Conservation (phyloP, 345 rosid genomes). For the Alliaria petiolata region DNA sequence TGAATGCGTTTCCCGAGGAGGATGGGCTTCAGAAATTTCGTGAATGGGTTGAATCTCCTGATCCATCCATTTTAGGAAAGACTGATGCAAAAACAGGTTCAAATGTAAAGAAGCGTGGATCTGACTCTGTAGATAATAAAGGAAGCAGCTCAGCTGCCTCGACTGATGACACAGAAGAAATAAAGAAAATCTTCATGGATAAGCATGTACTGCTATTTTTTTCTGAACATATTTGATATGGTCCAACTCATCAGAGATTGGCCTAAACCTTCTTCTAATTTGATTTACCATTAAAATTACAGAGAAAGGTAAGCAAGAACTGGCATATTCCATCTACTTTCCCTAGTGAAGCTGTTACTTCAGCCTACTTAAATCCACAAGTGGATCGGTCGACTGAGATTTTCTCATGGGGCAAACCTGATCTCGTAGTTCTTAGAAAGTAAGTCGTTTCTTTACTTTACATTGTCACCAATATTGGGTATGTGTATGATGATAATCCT, state of each 20-base stretch:
- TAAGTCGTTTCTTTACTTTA: slow-evolving; percentile 23
- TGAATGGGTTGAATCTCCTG: slow-evolving; percentile 98
- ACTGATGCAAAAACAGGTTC: slow-evolving; percentile 36
- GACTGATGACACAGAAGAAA: slow-evolving; percentile 36
- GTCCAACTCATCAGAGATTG: neutral
- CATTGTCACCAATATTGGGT: neutral
- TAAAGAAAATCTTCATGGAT: slow-evolving; percentile 74
- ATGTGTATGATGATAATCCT: slow-evolving; percentile 16
- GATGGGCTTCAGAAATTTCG: slow-evolving; percentile 85
- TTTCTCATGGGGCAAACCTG: slow-evolving; percentile 95
- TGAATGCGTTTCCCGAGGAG: slow-evolving; percentile 90
- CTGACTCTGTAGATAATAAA: slow-evolving; percentile 33
- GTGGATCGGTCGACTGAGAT: slow-evolving; percentile 88
- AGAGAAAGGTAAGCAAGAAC: slow-evolving; percentile 99
- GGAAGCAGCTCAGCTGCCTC: slow-evolving; percentile 19
- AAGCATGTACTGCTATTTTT: slow-evolving; percentile 57
- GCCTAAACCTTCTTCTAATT: neutral
- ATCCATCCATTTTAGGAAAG: slow-evolving; percentile 81
- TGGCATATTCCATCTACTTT: slow-evolving; percentile 91
- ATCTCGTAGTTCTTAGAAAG: slow-evolving; percentile 74
- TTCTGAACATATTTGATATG: neutral
- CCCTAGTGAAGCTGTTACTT: slow-evolving; percentile 82
- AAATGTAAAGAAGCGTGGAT: slow-evolving; percentile 40
- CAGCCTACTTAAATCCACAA: slow-evolving; percentile 83
- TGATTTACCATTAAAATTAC: slow-evolving; percentile 14